Base-by-base conservation (phyloP, 225 moss, liverwort and hornwort genomes). In the Polytrichum commune region DNA sequence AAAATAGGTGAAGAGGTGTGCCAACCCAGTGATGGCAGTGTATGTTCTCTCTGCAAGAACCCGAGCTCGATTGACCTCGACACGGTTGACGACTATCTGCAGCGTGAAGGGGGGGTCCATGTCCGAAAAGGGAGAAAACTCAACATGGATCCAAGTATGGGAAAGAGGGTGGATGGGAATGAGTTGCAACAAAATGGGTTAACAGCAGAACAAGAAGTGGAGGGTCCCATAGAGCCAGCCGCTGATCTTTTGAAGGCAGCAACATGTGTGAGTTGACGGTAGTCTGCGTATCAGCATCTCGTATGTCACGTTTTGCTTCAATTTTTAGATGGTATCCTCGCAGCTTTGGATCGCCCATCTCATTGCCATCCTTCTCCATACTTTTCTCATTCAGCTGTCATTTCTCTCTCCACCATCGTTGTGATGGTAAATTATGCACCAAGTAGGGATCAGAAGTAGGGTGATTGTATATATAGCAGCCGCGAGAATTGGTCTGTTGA, bases 61-160 rank as follows among this genome's bases (percentile, higher is more conserved):
- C 60, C 61, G 0, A 70, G 70, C 29, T 70, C 70, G 8, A 35
- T 70, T 0, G 61, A 70, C 33, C 70, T 70, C 1, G 70, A 60
- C 5, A 61, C 60, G 2, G 58, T 70, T 3, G 70, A 70, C 27
- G 70, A 60, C 24, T 70, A 70, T 61, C 32, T 16, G 30, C n/a
- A 16, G 38, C 24, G 61, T 38, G 30, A 70, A 60, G 70, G 70
- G 30, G 24, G 61, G 38, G 5, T 20, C 57, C 70, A 70, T 60
- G 70, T 70, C 18, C 60, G 70, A 4, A 70, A 70, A 25, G 70
- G 70, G 35, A 70, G 70, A 33, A 70, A 70, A 38, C 32, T 70
- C 22, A 61, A 61, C 22, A 33, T 24, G 30, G 60, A 60, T 19
- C n/a, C 38, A 24, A 35, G 32, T 18, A 32, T 22, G n/a, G 38